Conservation (phyloP, 768 basidiomycete species). For the Cystofilobasidium bisporidii region DNA sequence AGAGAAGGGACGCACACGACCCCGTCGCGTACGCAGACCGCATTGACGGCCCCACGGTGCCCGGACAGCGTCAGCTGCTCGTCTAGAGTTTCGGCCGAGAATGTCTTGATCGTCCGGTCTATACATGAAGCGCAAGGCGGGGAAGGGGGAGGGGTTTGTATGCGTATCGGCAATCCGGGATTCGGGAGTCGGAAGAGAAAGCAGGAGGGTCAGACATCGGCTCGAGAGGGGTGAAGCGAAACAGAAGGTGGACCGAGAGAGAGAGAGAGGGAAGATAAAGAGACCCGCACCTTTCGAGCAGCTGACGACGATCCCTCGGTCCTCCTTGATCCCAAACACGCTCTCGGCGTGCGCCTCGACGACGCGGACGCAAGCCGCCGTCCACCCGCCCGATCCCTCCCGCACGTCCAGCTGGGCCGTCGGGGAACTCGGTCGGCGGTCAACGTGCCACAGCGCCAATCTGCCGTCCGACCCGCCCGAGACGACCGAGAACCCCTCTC, state of each 20-base stretch:
- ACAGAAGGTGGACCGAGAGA: too few relatives aligned
- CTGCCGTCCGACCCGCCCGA: not conserved
- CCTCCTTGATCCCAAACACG: not conserved
- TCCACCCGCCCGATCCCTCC: not conserved
- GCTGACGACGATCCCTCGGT: not conserved
- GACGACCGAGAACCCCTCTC: too few relatives aligned
- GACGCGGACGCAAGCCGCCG: not conserved
- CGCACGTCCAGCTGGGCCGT: too few relatives aligned
- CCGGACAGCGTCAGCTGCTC: not conserved
- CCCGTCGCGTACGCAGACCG: not conserved
- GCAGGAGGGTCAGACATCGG: too few relatives aligned
- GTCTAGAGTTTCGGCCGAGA: not conserved
- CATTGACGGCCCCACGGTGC: not conserved
- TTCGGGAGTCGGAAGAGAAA: too few relatives aligned
- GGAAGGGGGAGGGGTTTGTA: not conserved
- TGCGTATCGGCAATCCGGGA: too few relatives aligned
- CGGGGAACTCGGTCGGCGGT: too few relatives aligned
- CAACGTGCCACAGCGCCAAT: not conserved
- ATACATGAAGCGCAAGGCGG: too few relatives aligned
- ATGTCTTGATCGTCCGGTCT: not conserved
- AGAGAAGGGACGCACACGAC: not conserved
- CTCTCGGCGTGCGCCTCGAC: not conserved
- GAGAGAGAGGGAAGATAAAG: not conserved
- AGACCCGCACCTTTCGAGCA: not conserved
- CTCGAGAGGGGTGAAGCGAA: too few relatives aligned